Evolutionary conservation across 2,329 filamentous ascomycete genomes (phyloP).

Genomic region (Trichoderma polysporum): DNA sequence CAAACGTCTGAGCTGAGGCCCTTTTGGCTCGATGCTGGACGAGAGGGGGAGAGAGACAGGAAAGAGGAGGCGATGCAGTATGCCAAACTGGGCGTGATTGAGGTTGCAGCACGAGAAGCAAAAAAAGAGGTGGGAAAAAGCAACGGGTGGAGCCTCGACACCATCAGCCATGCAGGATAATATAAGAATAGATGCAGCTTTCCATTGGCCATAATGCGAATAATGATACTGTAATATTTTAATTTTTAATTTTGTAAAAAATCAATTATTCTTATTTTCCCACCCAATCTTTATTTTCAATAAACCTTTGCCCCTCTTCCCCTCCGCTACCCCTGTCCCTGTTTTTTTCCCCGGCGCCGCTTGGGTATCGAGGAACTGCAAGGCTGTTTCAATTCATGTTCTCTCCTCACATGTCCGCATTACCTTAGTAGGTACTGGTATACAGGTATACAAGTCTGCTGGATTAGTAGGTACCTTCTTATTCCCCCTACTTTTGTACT

Average conservation of each 20-base stretch:
- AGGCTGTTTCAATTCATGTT: background rate
- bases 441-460: background rate
- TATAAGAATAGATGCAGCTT: slow-evolving; percentile 15
- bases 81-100: background rate
- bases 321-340: background rate
- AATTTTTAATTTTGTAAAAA: too few species aligned
- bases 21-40: too few species aligned
- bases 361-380: slow-evolving; percentile 13
- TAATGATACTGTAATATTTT: background rate
- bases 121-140: background rate
- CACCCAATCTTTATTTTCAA: background rate
- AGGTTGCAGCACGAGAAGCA: background rate
- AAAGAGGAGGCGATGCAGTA: background rate
- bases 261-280: background rate
- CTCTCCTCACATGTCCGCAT: background rate
- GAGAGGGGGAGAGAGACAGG: background rate
- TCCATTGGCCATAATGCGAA: background rate
- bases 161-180: background rate
- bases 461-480: background rate
- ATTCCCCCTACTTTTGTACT: background rate
- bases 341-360: background rate
- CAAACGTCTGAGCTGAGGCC: background rate
- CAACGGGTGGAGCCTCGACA: slow-evolving; percentile 11
- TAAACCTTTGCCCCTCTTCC: background rate
- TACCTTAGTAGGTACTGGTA: background rate